Base-by-base conservation (phyloP, 768 basidiomycete species). In the Termitomyces sp. region DNA sequence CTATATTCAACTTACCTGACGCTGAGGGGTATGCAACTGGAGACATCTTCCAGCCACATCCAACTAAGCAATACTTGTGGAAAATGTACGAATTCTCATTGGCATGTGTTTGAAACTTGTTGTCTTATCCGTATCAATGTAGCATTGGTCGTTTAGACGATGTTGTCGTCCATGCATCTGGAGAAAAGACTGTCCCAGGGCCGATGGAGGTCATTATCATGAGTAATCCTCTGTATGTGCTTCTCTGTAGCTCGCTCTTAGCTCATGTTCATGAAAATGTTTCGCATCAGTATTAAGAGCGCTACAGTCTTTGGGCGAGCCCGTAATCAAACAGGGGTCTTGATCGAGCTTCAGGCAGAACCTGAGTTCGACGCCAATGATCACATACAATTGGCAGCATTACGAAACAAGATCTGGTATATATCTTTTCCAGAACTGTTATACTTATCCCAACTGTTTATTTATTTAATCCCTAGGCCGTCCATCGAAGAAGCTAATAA, bases 401-500 rank as follows among this genome's bases (percentile, higher is more conserved):
- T 74, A 35, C 61, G 70, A 9, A 72, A 74, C 59, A 52, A 62
- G 26, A 58, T 78, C 5, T 75, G 73, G 72, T 72, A 40, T 5
- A 16, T 16, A 41, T 54, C 20, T 3, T 22, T 16, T 26, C n/a
- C 43, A 2, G 22, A 8, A 8, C 2, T 24, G 3, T 32, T 54
- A 16, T 28, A 20, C 11, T 22, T 1, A n/a, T n/a, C n/a, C n/a
- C n/a, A n/a, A n/a, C n/a, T n/a, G n/a, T n/a, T n/a, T n/a, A n/a
- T n/a, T n/a, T n/a, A n/a, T n/a, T n/a, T n/a, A n/a, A n/a, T n/a
- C n/a, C n/a, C 5, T 28, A 78, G 73, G 72, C 69, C 65, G 1
- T 59, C 66, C 11, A 70, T 79, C 3, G 76, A 76, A 26, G 71
- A 76, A 36, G 78, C 76, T 0, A 80, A 79, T 60, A 64, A 59